A percentile compares a stretch with the other conserved stretches of the same genome.
Evolutionary conservation across 1,284 basidiomycete species (phyloP).

Genomic region (Cryptococcus sp.): DNA sequence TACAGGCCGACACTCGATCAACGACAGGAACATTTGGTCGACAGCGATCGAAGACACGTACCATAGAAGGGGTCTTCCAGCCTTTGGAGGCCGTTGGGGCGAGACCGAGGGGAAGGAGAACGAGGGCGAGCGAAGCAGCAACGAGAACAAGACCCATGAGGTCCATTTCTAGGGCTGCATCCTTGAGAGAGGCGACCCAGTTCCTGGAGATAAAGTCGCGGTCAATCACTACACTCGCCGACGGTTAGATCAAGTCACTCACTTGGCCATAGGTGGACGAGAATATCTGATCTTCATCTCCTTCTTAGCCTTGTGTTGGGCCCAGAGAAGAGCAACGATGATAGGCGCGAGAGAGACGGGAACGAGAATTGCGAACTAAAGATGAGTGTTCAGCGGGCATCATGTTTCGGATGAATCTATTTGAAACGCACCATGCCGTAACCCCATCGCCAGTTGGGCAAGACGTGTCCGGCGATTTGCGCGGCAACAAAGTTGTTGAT

Average conservation of each 20-base stretch:
- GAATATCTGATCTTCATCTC: slow-evolving; percentile 55
- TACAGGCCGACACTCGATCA: slow-evolving; percentile 4
- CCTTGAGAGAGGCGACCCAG: slow-evolving; percentile 15
- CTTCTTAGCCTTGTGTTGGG: slow-evolving; percentile 64
- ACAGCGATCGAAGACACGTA: slow-evolving; percentile 13
- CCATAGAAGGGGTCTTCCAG: slow-evolving; percentile 47
- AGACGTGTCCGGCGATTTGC: slow-evolving; percentile 65
- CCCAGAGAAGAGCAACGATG: slow-evolving; percentile 70
- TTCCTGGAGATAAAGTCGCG: slow-evolving; percentile 3
- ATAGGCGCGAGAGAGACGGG: slow-evolving; percentile 49
- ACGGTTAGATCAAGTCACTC: background rate
- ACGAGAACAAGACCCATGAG: slow-evolving; percentile 68
- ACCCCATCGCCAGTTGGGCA: slow-evolving; percentile 65
- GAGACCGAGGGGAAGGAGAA: slow-evolving; percentile 70
- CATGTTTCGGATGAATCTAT: background rate
- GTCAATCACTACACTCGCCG: no score
- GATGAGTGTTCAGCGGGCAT: background rate
- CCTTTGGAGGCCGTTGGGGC: slow-evolving; percentile 54
- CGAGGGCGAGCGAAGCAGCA: slow-evolving; percentile 62
- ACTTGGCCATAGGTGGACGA: slow-evolving; percentile 13
- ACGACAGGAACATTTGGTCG: background rate
- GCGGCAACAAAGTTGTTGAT: slow-evolving; percentile 63
- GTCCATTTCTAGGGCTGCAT: slow-evolving; percentile 42
- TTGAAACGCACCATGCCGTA: slow-evolving; percentile 59
- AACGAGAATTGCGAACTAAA: slow-evolving; percentile 51